Evolutionary conservation across 2,329 filamentous ascomycete species (phyloP).

Genomic region (Cladosporium sp.): DNA sequence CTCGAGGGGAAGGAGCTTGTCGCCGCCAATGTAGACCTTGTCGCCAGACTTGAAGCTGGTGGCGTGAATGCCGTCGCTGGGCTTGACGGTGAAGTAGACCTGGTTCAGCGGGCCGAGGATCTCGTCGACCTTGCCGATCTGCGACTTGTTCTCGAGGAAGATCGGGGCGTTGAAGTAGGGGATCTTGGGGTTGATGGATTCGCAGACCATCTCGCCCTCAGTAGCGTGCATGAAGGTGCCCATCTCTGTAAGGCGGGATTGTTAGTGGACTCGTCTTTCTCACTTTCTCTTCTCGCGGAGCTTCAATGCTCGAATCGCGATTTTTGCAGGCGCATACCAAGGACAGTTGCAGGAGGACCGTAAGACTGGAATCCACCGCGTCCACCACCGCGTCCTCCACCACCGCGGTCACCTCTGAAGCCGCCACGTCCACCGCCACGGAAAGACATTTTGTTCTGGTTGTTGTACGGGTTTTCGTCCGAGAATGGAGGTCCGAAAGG

Average conservation of each 20-base stretch:
- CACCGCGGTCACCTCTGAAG: slow-evolving; percentile 27
- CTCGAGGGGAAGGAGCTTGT: slow-evolving; percentile 93
- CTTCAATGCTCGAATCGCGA: slow-evolving; percentile 3
- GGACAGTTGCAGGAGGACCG: slow-evolving; percentile 47
- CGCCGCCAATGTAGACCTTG: slow-evolving; percentile 92
- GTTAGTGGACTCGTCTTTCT: background rate
- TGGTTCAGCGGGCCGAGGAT: slow-evolving; percentile 96
- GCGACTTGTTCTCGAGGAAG: slow-evolving; percentile 96
- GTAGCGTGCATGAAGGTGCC: slow-evolving; percentile 90
- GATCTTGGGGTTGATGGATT: slow-evolving; percentile 90
- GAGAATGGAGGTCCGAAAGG: slow-evolving; percentile 3
- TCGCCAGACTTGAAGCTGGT: slow-evolving; percentile 93
- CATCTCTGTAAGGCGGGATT: slow-evolving; percentile 62
- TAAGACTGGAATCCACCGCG: slow-evolving; percentile 41
- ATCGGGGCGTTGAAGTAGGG: slow-evolving; percentile 99
- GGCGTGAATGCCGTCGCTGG: slow-evolving; percentile 92
- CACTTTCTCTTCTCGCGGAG: background rate
- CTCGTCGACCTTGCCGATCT: slow-evolving; percentile 93
- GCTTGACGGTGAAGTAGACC: slow-evolving; percentile 98
- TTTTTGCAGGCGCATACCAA: slow-evolving; percentile 35
- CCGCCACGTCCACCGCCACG: slow-evolving; percentile 26
- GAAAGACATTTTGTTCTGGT: slow-evolving; percentile 26
- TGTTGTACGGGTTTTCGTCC: slow-evolving; percentile 6
- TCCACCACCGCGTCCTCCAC: slow-evolving; percentile 28
- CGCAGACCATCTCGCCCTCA: slow-evolving; percentile 98